Conservation (phyloP, 2,329 filamentous ascomycete genomes). For the Alternaria arbusti region DNA sequence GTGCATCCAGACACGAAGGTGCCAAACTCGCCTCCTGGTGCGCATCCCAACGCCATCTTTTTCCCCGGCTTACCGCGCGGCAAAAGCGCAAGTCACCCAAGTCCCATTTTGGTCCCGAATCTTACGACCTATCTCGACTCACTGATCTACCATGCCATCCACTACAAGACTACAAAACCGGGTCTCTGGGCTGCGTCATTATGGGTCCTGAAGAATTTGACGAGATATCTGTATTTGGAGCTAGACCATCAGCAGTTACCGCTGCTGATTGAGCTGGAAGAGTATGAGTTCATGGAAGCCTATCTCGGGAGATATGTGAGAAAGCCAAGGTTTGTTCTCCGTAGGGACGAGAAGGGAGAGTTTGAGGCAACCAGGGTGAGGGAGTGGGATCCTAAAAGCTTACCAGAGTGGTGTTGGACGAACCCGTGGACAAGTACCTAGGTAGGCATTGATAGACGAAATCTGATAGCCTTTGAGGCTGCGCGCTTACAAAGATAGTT, state of each 20-base stretch:
- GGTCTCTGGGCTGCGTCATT: neutral
- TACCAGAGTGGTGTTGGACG: neutral
- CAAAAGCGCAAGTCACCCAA: neutral
- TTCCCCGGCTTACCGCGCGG: neutral
- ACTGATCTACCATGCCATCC: neutral
- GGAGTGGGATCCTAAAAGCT: neutral
- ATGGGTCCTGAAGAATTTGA: neutral
- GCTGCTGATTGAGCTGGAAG: neutral
- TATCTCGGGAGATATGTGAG: neutral
- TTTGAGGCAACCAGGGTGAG: neutral
- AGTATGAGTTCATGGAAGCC: conserved; percentile 1
- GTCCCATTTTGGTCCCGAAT: neutral
- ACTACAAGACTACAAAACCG: neutral
- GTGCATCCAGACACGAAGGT: conserved; percentile 2
- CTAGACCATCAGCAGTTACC: neutral
- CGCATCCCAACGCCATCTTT: neutral
- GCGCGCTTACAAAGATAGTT: neutral
- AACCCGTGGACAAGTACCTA: neutral
- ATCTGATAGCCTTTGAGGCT: neutral
- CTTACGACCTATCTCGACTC: neutral
- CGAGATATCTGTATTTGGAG: conserved; percentile 5
- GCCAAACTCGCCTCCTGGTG: neutral
- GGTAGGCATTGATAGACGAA: neutral
- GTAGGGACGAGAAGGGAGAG: neutral
- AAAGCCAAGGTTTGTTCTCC: neutral